Evolutionary conservation across 495 filamentous ascomycete genomes (phyloP), one percentile per base, ranked within the genome.

Genomic region (Hypoxylon lienhwacheense): DNA sequence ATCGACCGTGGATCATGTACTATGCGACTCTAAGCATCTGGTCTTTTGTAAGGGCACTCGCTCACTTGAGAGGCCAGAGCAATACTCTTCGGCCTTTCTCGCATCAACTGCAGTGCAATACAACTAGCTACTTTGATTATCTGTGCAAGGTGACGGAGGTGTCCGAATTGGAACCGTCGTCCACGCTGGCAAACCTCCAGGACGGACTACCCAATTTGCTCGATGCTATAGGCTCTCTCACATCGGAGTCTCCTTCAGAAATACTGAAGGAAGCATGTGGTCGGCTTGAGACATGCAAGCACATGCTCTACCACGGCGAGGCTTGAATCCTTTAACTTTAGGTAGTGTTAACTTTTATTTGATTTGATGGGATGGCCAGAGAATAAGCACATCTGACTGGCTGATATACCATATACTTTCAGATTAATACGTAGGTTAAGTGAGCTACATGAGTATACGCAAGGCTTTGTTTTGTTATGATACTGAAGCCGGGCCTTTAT

Each of bases 1-100:
- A 97, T 63, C 83, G 93, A 19, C 90, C 93, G 1, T 98, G 93
- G 93, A 89, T 97, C 26, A 82, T 98, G 69, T 98, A 96, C 68
- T 93, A 92, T 47, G 89, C 93, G 0, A 85, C 87, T 1, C 73
- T 97, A 50, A 88, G 91, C 37, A 90, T 97, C 20, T 98, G 91
- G 91, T 90, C 81, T 14, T 98, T 93, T 64, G 91, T 89, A 12
- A 91, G 84, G 60, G 92, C 93, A 0, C 67, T 95, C 43, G 89
- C 92, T 53, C 87, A 63, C 45, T 47, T 66, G 50, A 55, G 59
- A 58, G 37, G 46, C 47, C 19, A 69, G 51, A 21, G 53, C 36
- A 41, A 64, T 63, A 40, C 61, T 6, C 55, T 55, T 12, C 55
- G 50, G 6, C 55, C 51, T 1, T 53, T 53, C 25, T 35, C 59